Base-by-base conservation (phyloP, 768 basidiomycete species). In the Peribolospora kevripleyi region DNA sequence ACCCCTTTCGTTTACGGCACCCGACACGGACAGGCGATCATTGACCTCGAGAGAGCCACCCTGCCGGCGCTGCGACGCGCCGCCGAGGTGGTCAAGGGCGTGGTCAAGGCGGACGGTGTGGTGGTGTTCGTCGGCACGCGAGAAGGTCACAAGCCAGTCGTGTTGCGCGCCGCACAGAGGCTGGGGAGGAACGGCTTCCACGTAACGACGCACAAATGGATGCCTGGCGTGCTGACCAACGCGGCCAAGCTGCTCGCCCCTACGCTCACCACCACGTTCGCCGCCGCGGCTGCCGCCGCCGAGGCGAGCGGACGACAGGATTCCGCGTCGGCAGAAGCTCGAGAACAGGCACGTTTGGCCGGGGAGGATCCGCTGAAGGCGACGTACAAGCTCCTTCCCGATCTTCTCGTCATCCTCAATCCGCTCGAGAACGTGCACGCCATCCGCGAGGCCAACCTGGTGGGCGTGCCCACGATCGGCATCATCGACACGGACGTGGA, bases 401-500 rank as follows among this genome's bases (percentile, higher is more conserved):
- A 93, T 71, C 76, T 95, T 36, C 81, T 82, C 67, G 69, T 97
- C 59, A 75, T 97, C 68, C 81, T 95, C 65, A 90, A 93, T 64
- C 90, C 93, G 45, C 72, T 83, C 50, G 73, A 79, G 46, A 84
- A 87, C 65, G 72, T 82, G 59, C 80, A 78, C 60, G 84, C 85
- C 11, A 82, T 97, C 62, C 78, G 82, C 54, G 93, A 98, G 70
- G 90, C 86, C 62, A 85, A 86, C 11, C 73, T 79, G 54, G 75
- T 81, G 58, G 81, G 90, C 64, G 76, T 97, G 55, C 93, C 93
- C 0, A 97, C 93, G 1, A 79, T 97, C 57, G 93, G 81, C 42
- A 79, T 97, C 57, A 77, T 90, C 54, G 93, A 98, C 68, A 85
- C 88, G 25, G 87, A 98, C 65, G 82, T 79, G 47, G 93, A 98